Evolutionary conservation across 257 asterid species (phyloP), one percentile per base, ranked within the genome.

Genomic region (Linaria vulgaris): DNA sequence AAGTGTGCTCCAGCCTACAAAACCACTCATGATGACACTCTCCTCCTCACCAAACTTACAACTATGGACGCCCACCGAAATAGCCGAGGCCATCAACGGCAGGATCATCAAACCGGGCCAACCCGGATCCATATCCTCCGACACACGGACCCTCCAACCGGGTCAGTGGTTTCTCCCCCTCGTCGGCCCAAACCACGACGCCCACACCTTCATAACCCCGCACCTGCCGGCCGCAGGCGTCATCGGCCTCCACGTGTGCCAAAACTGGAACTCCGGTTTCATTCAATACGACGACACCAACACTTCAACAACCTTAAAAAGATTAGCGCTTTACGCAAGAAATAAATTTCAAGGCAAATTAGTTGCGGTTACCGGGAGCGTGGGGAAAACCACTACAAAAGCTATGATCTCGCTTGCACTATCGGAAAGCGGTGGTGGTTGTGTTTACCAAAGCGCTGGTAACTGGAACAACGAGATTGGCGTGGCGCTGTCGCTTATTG

Each of bases 141-240:
- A 76, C 56, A 76, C 80, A 51, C 64, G 80, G 51, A 67, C 74
- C 12, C 71, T 76, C 30, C 48, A 20, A 17, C 80, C 72, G 53
- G 77, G 74, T 25, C 74, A 71, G 20, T 76, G 80, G 80, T 71
- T 76, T 20, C 74, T 76, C 15, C 71, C 80, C 3, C 71, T 76
- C 15, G 16, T 46, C 17, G 80, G 77, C 49, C 71, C 6, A 50
- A 75, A 61, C 71, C 56, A 60, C 55, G 71, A 76, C 27, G 80
- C 80, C 65, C 74, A 63, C 31, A 50, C 25, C 39, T 76, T 76
- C 74, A 20, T 76, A 46, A 71, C 69, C 44, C 72, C 75, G 22
- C 38, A 62, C 31, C 22, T 76, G 1, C 41, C 77, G 45, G 60
- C 64, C 10, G 27, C 44, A 25, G 77, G 80, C 45, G 76, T 76